phyloP scores from a whole-genome alignment of 139 green algal genomes.

The Haematococcus lacustris region DNA sequence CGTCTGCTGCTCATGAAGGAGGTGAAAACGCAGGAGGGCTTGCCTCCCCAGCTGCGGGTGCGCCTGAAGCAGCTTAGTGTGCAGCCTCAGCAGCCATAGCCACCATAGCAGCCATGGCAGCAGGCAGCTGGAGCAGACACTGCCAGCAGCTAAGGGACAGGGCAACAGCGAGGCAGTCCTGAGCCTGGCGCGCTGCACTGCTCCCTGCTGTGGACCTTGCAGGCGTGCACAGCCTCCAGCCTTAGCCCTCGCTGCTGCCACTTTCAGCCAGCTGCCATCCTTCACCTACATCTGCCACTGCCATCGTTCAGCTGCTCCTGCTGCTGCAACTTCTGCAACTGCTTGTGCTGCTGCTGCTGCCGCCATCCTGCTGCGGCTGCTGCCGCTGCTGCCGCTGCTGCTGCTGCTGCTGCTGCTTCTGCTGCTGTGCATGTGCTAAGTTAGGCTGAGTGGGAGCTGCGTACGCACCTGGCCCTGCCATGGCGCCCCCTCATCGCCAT shows the following conservation, averaged over 20 bases:
- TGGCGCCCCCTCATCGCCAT: slow-evolving; percentile 51
- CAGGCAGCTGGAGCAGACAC: background rate
- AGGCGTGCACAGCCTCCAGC: too few relatives aligned
- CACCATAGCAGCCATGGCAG: background rate
- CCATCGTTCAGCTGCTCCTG: background rate
- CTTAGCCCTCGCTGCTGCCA: too few relatives aligned
- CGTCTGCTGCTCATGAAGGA: slow-evolving; percentile 21
- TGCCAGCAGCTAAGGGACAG: background rate
- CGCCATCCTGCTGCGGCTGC: background rate
- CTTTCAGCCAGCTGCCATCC: too few relatives aligned
- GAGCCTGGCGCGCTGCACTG: too few relatives aligned
- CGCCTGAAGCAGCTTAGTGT: background rate
- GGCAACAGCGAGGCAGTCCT: background rate
- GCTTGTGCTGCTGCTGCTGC: background rate
- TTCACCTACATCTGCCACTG: background rate
- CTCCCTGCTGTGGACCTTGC: too few relatives aligned
- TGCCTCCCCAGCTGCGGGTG: background rate
- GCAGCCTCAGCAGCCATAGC: too few relatives aligned
- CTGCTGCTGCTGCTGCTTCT: background rate
- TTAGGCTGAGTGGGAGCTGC: slow-evolving; percentile 37
- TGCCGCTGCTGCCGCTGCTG: background rate
- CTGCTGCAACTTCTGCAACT: background rate
- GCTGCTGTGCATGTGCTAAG: background rate
- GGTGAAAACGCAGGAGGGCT: background rate
- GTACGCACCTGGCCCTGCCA: slow-evolving; percentile 35